A percentile compares a stretch with the other conserved stretches of the same genome.
Evolutionary conservation across 352 stramenopile genomes (phyloP).

Genomic region (Aphanomyces astaci): DNA sequence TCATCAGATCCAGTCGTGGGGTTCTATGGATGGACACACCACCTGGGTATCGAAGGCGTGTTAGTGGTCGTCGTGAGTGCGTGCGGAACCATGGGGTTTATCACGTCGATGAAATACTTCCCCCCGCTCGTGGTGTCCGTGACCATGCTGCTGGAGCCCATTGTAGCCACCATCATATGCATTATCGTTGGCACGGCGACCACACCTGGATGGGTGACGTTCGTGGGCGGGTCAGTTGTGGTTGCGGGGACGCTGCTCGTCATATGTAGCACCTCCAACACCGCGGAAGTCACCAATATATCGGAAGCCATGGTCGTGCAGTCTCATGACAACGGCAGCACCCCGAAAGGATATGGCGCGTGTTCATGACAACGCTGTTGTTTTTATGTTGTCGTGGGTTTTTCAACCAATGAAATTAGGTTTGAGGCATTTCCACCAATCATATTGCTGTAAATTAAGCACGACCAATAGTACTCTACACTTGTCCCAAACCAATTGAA

Average conservation of each 20-base stretch:
- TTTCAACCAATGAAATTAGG: conserved; percentile 8
- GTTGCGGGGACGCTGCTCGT: conserved; percentile 40
- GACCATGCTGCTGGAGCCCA: conserved; percentile 44
- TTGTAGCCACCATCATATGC: conserved; percentile 40
- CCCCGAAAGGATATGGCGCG: not conserved
- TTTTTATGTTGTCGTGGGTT: not conserved
- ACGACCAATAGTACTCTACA: not conserved
- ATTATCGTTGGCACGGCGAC: conserved; percentile 36
- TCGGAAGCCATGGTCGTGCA: conserved; percentile 3
- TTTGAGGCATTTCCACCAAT: not conserved
- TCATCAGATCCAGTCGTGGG: conserved; percentile 26
- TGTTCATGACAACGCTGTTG: not conserved
- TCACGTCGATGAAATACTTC: conserved; percentile 50
- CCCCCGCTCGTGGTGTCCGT: conserved; percentile 51
- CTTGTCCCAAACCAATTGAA: not conserved
- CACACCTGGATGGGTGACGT: conserved; percentile 32
- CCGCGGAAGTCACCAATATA: conserved; percentile 1
- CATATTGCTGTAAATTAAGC: not conserved
- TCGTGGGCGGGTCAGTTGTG: conserved; percentile 35
- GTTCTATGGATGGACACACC: conserved; percentile 41
- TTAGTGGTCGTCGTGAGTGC: conserved; percentile 41
- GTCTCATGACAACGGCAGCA: not conserved
- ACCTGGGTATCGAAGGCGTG: conserved; percentile 40
- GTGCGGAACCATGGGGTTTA: conserved; percentile 47
- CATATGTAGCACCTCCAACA: conserved; percentile 15